Base-by-base conservation (phyloP, 2,329 filamentous ascomycete genomes). In the Xylaria sp. region DNA sequence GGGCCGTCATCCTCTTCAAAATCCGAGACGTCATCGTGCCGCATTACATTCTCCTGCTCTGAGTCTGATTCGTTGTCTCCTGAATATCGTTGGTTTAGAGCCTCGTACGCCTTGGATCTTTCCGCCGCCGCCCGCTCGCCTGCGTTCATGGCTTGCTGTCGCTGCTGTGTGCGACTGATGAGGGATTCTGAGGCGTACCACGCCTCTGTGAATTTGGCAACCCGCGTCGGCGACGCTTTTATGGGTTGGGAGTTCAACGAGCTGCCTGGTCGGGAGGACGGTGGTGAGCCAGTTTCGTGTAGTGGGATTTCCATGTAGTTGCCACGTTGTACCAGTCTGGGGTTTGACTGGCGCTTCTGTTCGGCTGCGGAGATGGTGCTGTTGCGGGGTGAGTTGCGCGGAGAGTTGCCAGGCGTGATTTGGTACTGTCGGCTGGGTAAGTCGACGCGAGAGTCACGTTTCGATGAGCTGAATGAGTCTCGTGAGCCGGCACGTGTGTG, bases 401-500 rank as follows among this genome's bases (percentile, higher is more conserved):
- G 40, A 23, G 80, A 79, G 63, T 78, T 80, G 37, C 72, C 71
- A 0, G 79, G 78, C 1, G 75, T 66, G 63, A 83, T 76, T 70
- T 87, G 84, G 67, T 87, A 84, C 67, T 87, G 83, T 47, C 84
- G 79, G 65, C 81, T 82, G 9, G 86, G 83, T 12, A 87, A 78
- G 68, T 88, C 80, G 60, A 78, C 64, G 38, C 82, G 83, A 0
- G 87, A 87, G 67, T 86, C 81, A 52, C 81, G 80, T 40, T 65
- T 82, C 71, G 52, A 83, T 63, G 82, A 84, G 23, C 78, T 78
- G 50, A 83, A 76, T 3, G 85, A 87, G 33, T 84, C 83, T 11
- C 84, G 83, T 2, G 88, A 92, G 49, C 84, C 80, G 15, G 80
- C 83, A 35, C 93, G 87, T 0, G 91, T 96, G 73, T 95, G 89